Percentiles rank a stretch among this genome's conserved stretches.
Conservation (phyloP, 805 yeast genomes). For the Spathaspora gorwiae region DNA sequence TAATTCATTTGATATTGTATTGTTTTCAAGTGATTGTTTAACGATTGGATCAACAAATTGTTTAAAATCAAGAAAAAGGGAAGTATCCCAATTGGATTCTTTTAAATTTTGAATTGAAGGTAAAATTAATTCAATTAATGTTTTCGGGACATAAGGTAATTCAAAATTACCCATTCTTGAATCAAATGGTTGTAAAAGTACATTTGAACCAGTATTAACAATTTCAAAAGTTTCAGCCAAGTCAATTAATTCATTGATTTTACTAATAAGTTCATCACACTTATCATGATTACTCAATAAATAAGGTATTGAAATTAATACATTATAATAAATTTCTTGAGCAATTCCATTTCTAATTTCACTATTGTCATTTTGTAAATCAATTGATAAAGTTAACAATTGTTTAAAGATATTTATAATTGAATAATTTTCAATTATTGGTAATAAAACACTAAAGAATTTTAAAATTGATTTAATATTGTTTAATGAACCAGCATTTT, state of each 20-base stretch:
- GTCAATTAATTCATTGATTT: constrained; percentile 38
- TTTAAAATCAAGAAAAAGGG: constrained; percentile 29
- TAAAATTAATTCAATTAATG: constrained; percentile 45
- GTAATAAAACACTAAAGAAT: constrained; percentile 61
- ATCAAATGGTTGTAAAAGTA: constrained; percentile 34
- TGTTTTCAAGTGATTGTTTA: constrained; percentile 27
- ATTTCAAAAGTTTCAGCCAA: constrained; percentile 39
- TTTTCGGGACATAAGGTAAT: constrained; percentile 49
- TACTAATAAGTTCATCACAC: constrained; percentile 22
- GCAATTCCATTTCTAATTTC: constrained; percentile 52
- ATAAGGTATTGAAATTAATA: constrained; percentile 63
- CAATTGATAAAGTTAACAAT: constrained; percentile 52
- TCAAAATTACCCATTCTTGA: constrained; percentile 25
- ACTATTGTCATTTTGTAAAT: constrained; percentile 38
- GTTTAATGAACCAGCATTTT: constrained; percentile 59
- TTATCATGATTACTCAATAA: constrained; percentile 41
- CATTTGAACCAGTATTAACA: constrained; percentile 10
- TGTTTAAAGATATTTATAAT: constrained; percentile 44
- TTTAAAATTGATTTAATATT: constrained; percentile 67
- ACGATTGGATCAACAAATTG: constrained; percentile 30
- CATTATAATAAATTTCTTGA: constrained; percentile 62
- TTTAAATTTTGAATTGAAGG: constrained; percentile 42
- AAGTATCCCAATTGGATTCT: constrained; percentile 37
- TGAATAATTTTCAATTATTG: constrained; percentile 50
- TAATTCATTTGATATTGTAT: constrained; percentile 34